Percentiles rank a stretch among this genome's conserved stretches.
Conservation (phyloP, 23 red algal species). For the Gracilariopsis chorda region DNA sequence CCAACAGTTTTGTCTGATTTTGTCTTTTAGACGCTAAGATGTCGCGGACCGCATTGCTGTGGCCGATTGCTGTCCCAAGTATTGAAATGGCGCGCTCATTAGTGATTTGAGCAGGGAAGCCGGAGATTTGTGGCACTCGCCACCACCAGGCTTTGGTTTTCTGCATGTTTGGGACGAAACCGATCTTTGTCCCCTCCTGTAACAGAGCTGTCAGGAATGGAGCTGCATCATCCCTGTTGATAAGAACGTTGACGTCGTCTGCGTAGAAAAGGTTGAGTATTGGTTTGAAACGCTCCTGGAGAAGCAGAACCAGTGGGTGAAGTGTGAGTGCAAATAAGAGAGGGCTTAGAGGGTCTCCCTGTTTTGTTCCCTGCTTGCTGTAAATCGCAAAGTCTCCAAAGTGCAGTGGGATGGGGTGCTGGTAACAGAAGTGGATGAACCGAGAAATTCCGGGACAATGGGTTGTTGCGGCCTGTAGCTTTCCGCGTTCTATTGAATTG, state of each 20-base stretch:
- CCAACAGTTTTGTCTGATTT: no score
- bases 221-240: background rate
- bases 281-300: background rate
- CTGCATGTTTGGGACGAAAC: background rate
- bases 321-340: background rate
- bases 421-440: background rate
- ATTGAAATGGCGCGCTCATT: background rate
- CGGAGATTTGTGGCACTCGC: background rate
- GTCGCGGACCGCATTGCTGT: no score
- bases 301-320: background rate
- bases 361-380: background rate
- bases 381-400: background rate
- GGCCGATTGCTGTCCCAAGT: background rate
- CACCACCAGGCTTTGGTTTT: slow-evolving; percentile 25
- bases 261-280: background rate
- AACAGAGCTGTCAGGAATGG: background rate
- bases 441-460: background rate
- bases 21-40: no score
- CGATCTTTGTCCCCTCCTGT: background rate
- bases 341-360: background rate
- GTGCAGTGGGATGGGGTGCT: background rate
- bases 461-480: background rate
- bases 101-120: background rate
- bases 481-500: background rate
- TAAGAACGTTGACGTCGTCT: background rate